A percentile compares a stretch with the other conserved stretches of the same genome.
Conservation (phyloP, 192 early-diverging fungal species). For the Umbelopsis ramanniana region DNA sequence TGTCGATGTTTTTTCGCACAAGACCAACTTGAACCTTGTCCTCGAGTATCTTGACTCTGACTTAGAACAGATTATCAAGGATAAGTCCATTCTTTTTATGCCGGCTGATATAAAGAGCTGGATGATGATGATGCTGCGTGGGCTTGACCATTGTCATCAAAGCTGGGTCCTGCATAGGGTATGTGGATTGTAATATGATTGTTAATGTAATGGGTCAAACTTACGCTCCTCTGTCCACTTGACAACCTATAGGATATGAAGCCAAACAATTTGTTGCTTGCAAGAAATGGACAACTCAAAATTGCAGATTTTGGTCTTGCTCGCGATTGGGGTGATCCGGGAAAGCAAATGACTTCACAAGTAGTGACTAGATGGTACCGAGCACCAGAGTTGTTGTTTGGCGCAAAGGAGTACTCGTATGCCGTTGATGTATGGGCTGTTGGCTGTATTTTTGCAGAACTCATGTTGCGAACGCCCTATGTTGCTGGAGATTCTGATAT, state of each 20-base stretch:
- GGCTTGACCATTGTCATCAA: conserved; percentile 89
- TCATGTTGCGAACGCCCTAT: conserved; percentile 90
- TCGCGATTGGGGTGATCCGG: conserved; percentile 89
- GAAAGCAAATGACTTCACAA: conserved; percentile 85
- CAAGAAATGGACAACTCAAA: conserved; percentile 88
- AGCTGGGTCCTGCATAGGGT: conserved; percentile 91
- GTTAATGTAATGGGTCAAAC: not conserved
- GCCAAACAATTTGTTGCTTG: conserved; percentile 85
- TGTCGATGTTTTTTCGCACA: conserved; percentile 91
- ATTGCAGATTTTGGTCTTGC: conserved; percentile 99
- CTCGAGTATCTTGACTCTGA: conserved; percentile 95
- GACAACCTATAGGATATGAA: conserved; percentile 71
- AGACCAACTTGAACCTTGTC: conserved; percentile 90
- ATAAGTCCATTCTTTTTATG: conserved; percentile 86
- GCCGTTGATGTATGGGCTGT: conserved; percentile 96
- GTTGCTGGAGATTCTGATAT: conserved; percentile 83
- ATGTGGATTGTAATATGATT: conserved; percentile 1
- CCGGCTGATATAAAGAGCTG: conserved; percentile 95
- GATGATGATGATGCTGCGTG: conserved; percentile 96
- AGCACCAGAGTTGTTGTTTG: conserved; percentile 91
- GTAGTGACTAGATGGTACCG: conserved; percentile 96
- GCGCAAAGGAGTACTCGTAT: conserved; percentile 84
- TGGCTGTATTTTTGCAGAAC: conserved; percentile 98
- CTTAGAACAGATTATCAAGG: conserved; percentile 96
- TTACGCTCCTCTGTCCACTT: not conserved